These are phyloP conservation scores for Arthroderma sp. DNA, from an alignment of 2,329 filamentous ascomycete genomes.

Conservation along the genomic window DNA sequence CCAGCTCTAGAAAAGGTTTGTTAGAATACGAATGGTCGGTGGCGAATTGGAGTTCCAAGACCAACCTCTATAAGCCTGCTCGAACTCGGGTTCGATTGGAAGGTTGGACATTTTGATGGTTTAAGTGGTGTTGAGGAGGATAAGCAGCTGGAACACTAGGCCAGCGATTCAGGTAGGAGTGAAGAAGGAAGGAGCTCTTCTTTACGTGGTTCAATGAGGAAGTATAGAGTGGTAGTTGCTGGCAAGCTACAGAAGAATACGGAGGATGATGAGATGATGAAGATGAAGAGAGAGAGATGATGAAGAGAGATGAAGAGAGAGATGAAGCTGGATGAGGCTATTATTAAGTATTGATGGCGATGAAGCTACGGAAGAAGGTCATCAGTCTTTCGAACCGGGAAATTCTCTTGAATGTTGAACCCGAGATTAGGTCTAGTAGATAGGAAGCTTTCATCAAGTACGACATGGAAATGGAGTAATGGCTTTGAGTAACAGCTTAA, in stretches of 20 bases:
- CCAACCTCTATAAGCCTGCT: slow-evolving; percentile 93
- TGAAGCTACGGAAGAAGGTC: no score
- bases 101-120: slow-evolving; percentile 60
- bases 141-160: neutral
- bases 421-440: no score
- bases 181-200: neutral
- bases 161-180: neutral
- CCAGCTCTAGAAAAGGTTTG: slow-evolving; percentile 56
- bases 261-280: slow-evolving; percentile 4
- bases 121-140: neutral
- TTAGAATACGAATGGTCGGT: neutral
- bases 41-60: slow-evolving; percentile 4
- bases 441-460: no score
- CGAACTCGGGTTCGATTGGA: slow-evolving; percentile 84
- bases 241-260: neutral
- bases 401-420: no score
- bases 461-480: no score
- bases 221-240: neutral
- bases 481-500: no score
- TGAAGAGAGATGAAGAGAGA: slow-evolving; percentile 9
- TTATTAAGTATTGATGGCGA: neutral
- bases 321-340: neutral
- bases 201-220: no score
- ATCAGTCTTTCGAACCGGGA: no score
- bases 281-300: slow-evolving; percentile 9